phyloP scores from a whole-genome alignment of 768 basidiomycete species.

The Infundibulicybe gibba region DNA sequence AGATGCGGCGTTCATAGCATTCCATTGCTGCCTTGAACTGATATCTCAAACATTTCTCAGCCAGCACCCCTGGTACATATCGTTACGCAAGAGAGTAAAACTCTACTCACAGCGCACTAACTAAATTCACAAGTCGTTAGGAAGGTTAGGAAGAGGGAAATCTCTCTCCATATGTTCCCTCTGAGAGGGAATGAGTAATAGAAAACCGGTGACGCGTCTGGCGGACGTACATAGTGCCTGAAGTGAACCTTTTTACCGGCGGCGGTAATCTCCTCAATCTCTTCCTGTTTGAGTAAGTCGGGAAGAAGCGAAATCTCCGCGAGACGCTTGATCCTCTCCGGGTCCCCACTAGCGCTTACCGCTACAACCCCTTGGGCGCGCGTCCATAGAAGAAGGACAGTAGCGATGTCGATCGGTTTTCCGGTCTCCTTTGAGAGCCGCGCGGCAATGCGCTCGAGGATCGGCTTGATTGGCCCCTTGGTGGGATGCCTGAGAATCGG shows the following conservation, averaged over 20 bases:
- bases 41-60: too few species aligned
- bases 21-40: too few species aligned
- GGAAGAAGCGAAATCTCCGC: conserved; percentile 23
- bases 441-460: conserved; percentile 19
- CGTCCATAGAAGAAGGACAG: conserved; percentile 29
- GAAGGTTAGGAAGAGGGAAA: conserved; percentile 28
- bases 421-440: conserved; percentile 17
- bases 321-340: conserved; percentile 23
- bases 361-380: conserved; percentile 26
- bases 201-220: background rate
- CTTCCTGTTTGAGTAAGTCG: conserved; percentile 22
- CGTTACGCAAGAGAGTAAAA: too few species aligned
- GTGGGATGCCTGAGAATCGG: conserved; percentile 8
- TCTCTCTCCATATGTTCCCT: conserved; percentile 31
- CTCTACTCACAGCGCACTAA: too few species aligned
- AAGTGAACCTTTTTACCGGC: conserved; percentile 32
- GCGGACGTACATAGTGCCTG: conserved; percentile 25
- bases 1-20: too few species aligned
- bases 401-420: conserved; percentile 15
- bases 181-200: conserved; percentile 8
- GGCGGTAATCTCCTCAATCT: conserved; percentile 29
- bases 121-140: conserved; percentile 10
- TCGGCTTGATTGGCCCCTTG: conserved; percentile 7
- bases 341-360: conserved; percentile 28
- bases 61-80: too few species aligned